Conservation (phyloP, 2,329 filamentous ascomycete species). For the Cladosporium cucumerinum region DNA sequence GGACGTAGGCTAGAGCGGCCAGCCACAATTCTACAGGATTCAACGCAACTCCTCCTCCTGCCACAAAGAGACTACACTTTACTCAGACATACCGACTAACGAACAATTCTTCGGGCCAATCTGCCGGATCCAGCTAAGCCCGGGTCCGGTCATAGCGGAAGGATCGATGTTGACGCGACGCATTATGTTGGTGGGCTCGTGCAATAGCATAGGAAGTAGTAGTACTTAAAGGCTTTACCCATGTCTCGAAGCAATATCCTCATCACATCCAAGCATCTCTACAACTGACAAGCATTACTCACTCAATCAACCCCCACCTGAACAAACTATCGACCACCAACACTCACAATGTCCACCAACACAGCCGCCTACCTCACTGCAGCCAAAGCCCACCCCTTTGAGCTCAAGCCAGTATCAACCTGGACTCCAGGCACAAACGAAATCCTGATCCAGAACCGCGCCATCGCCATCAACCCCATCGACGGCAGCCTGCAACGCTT, state of each 20-base stretch:
- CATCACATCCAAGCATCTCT: not conserved
- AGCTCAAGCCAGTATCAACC: conserved; percentile 22
- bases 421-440: conserved; percentile 26
- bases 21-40: not conserved
- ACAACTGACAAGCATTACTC: not conserved
- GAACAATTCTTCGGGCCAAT: not conserved
- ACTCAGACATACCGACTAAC: not conserved
- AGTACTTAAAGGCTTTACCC: not conserved
- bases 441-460: conserved; percentile 35
- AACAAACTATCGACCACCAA: not conserved
- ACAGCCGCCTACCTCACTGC: conserved; percentile 1
- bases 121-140: not conserved
- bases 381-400: conserved; percentile 11
- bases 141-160: not conserved
- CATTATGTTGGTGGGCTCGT: not conserved
- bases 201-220: not conserved
- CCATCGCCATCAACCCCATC: conserved; percentile 37
- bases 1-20: not conserved
- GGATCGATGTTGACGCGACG: not conserved
- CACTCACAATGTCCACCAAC: conserved; percentile 4
- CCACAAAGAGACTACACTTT: not conserved
- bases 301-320: not conserved
- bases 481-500: conserved; percentile 37
- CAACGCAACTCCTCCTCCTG: not conserved
- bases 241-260: not conserved